Evolutionary conservation across 306 rosid genomes (phyloP).

Genomic region (Inga leiocalycina): DNA sequence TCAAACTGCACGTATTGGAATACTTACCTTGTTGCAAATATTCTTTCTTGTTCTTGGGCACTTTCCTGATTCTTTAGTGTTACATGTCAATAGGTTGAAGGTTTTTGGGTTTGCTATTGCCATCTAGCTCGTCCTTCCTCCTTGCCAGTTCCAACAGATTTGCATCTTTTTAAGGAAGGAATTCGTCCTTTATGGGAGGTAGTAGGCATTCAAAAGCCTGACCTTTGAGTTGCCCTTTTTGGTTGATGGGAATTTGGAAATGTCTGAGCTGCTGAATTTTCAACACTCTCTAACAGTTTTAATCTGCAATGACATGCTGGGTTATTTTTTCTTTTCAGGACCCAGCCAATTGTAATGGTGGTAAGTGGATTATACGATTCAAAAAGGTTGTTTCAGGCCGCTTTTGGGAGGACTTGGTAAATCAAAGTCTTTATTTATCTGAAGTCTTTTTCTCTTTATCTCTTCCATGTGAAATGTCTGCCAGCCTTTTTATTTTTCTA

Average conservation of each 20-base stretch:
- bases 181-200: conserved; percentile 95
- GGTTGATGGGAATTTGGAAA: conserved; percentile 6
- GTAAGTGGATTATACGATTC: conserved; percentile 95
- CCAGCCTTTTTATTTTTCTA: neutral
- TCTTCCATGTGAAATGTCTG: conserved; percentile 8
- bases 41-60: conserved; percentile 12
- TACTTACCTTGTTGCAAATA: conserved; percentile 1
- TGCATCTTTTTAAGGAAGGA: conserved; percentile 95
- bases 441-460: neutral
- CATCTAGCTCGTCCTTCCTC: conserved; percentile 83
- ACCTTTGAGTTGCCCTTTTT: conserved; percentile 25
- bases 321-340: conserved; percentile 51
- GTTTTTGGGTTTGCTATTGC: conserved; percentile 90
- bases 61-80: conserved; percentile 1
- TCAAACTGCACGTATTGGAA: conserved; percentile 4
- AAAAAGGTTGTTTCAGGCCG: conserved; percentile 94
- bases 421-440: conserved; percentile 30
- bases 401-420: conserved; percentile 98
- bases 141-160: conserved; percentile 93
- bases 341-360: conserved; percentile 97
- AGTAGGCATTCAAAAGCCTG: conserved; percentile 37
- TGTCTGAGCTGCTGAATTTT: conserved; percentile 3
- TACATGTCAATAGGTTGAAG: conserved; percentile 68
- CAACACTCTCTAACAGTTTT: neutral
- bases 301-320: conserved; percentile 20